These are phyloP conservation scores for Phytopythium litorale DNA, from an alignment of 352 stramenopile genomes.

Conservation along the genomic window DNA sequence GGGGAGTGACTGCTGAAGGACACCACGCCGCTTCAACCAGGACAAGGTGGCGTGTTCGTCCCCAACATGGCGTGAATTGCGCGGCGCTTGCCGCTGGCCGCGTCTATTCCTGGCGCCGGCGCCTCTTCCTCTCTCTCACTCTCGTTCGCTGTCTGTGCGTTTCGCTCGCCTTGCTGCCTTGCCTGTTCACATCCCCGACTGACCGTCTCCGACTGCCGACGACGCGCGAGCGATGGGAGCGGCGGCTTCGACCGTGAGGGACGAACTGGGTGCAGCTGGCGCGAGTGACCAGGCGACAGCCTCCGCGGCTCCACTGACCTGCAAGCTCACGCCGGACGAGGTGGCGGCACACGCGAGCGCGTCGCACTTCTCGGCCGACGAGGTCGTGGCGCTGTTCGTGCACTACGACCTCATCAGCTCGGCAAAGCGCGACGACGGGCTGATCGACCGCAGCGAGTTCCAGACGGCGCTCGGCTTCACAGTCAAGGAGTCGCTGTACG, in stretches of 20 bases:
- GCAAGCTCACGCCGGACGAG: slow-evolving; percentile 52
- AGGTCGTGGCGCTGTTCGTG: slow-evolving; percentile 51
- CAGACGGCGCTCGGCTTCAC: slow-evolving; percentile 74
- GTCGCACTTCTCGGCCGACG: slow-evolving; percentile 56
- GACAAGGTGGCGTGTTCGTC: too few species aligned
- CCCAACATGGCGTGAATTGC: too few species aligned
- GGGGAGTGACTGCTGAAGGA: not conserved
- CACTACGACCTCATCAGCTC: slow-evolving; percentile 73
- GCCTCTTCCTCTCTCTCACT: too few species aligned
- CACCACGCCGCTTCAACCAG: too few species aligned
- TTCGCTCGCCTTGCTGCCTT: not conserved
- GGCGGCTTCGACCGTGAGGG: slow-evolving; percentile 56
- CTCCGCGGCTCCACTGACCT: slow-evolving; percentile 22
- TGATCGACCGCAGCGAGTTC: slow-evolving; percentile 80
- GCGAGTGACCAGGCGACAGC: not conserved
- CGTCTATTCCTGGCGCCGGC: too few species aligned
- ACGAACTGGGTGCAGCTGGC: slow-evolving; percentile 23
- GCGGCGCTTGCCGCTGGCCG: too few species aligned
- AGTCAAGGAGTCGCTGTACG: slow-evolving; percentile 78
- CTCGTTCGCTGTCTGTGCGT: not conserved
- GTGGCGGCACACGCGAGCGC: slow-evolving; percentile 31
- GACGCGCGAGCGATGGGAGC: slow-evolving; percentile 62
- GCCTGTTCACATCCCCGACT: not conserved
- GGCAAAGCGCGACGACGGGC: slow-evolving; percentile 52
- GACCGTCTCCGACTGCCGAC: not conserved